A percentile compares a stretch with the other conserved stretches of the same genome.
These are phyloP conservation scores for Psilocybe sp. DNA, from an alignment of 768 basidiomycete species.

Conservation along the genomic window DNA sequence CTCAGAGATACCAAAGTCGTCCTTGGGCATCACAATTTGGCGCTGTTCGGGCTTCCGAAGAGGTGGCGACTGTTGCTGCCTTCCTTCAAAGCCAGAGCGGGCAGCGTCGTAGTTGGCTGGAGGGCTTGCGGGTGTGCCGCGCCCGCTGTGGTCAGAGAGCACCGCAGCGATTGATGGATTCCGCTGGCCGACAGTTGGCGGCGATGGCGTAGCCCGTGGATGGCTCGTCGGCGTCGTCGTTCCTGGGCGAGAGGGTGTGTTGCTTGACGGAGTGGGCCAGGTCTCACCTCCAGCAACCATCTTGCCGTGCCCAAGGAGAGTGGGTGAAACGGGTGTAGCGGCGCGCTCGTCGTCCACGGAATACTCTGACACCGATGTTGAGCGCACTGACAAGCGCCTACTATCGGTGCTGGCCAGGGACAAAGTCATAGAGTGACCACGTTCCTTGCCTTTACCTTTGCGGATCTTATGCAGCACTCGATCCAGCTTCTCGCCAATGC, in stretches of 20 bases:
- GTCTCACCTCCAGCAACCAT: slow-evolving; percentile 6
- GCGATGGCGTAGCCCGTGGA: slow-evolving; percentile 5
- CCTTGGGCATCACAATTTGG: slow-evolving; percentile 53
- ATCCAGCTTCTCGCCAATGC: slow-evolving; percentile 65
- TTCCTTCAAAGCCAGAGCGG: slow-evolving; percentile 18
- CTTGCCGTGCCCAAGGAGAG: slow-evolving; percentile 11
- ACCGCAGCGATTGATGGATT: slow-evolving; percentile 77
- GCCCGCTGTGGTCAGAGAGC: slow-evolving; percentile 59
- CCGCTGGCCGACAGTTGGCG: slow-evolving; percentile 32
- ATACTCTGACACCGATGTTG: slow-evolving; percentile 53
- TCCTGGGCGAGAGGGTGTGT: slow-evolving; percentile 16
- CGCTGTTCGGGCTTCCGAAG: slow-evolving; percentile 30
- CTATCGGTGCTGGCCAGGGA: slow-evolving; percentile 21
- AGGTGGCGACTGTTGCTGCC: slow-evolving; percentile 15
- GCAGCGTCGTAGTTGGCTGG: slow-evolving; percentile 20
- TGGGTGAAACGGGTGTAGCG: slow-evolving; percentile 7
- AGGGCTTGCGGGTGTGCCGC: slow-evolving; percentile 34
- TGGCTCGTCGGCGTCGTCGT: slow-evolving; percentile 36
- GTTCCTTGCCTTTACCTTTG: slow-evolving; percentile 50
- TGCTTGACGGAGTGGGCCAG: background rate
- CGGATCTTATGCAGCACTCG: slow-evolving; percentile 76
- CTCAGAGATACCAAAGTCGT: slow-evolving; percentile 82
- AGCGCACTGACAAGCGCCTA: slow-evolving; percentile 29
- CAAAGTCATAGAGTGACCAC: slow-evolving; percentile 23
- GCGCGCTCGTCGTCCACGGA: slow-evolving; percentile 44